phyloP scores from a whole-genome alignment of 345 rosid genomes.

The Garcia nutans region DNA sequence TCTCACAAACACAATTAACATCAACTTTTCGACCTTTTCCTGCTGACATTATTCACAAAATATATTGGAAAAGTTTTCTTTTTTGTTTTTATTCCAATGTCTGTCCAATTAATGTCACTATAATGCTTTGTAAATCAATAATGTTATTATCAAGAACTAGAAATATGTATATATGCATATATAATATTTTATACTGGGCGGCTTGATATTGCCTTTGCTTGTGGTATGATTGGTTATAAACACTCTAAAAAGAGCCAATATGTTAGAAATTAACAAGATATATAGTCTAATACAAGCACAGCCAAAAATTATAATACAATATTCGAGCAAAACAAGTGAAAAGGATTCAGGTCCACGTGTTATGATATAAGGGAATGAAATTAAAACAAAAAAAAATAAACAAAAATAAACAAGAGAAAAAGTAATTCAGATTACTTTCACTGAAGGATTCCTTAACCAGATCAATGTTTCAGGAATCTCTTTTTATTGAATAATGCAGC shows the following conservation, averaged over 20 bases:
- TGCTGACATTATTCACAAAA: neutral
- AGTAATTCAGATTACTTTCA: conserved; percentile 7
- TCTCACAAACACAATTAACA: conserved; percentile 1
- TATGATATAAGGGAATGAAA: neutral
- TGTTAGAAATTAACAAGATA: neutral
- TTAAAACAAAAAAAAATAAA: neutral
- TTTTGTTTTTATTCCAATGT: too few relatives aligned
- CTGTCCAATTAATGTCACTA: too few relatives aligned
- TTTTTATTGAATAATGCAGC: conserved; percentile 28
- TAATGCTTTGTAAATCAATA: neutral
- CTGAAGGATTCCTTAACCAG: conserved; percentile 14
- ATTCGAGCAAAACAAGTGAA: neutral
- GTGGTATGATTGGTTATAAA: neutral
- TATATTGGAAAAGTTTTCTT: neutral
- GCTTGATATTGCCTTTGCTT: neutral
- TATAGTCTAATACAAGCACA: neutral
- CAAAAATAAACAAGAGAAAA: neutral
- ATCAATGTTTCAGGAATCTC: conserved; percentile 26
- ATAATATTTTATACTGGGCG: neutral
- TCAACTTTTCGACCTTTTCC: neutral
- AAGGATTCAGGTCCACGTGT: conserved; percentile 1
- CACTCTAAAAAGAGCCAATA: neutral
- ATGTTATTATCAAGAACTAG: neutral
- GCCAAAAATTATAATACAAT: neutral
- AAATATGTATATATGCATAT: neutral